These are phyloP conservation scores for Hibiscus mutabilis DNA, from an alignment of 345 rosid genomes.

Conservation along the genomic window DNA sequence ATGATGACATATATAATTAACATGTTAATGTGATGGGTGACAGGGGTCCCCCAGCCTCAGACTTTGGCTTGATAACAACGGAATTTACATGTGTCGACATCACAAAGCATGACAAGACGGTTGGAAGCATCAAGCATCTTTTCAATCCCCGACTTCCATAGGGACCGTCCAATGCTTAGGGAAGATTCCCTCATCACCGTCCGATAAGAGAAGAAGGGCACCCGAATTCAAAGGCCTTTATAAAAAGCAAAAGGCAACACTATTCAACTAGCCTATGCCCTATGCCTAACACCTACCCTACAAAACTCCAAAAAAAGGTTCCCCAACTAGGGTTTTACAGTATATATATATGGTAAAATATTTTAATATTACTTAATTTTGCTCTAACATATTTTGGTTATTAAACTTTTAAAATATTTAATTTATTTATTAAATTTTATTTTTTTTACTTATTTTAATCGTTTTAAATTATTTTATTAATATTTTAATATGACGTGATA, in stretches of 20 bases:
- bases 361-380: too few relatives aligned
- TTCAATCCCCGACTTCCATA: not conserved
- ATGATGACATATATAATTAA: too few relatives aligned
- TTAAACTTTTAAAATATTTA: too few relatives aligned
- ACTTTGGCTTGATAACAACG: not conserved
- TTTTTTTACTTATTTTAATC: too few relatives aligned
- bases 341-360: too few relatives aligned
- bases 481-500: too few relatives aligned
- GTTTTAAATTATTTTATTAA: too few relatives aligned
- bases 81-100: not conserved
- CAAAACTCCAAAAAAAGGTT: not conserved
- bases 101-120: not conserved
- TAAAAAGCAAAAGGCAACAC: not conserved
- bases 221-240: not conserved
- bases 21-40: not conserved
- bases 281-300: constrained; percentile 12
- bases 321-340: too few relatives aligned
- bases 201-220: not conserved
- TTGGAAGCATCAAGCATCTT: not conserved
- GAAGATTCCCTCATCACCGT: not conserved
- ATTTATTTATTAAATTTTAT: too few relatives aligned
- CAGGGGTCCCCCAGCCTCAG: not conserved
- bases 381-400: too few relatives aligned
- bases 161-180: not conserved
- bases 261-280: constrained; percentile 20